These are phyloP conservation scores for Penicillium expansum DNA, from an alignment of 2,329 filamentous ascomycete species.

Conservation along the genomic window DNA sequence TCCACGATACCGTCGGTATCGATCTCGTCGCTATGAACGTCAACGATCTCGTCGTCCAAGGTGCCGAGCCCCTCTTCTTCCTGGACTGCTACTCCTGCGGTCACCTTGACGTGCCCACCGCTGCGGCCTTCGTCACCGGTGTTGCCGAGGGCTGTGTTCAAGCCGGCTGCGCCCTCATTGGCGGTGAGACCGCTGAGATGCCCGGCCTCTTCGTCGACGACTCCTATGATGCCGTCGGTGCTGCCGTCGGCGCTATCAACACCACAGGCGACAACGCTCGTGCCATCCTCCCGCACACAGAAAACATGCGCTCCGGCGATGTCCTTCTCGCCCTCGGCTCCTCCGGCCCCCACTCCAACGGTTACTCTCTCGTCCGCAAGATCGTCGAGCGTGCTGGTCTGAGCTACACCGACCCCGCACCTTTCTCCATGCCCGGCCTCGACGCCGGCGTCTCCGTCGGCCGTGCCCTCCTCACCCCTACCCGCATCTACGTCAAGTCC, in stretches of 20 bases:
- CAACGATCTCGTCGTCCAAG: conserved; percentile 94
- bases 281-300: conserved; percentile 70
- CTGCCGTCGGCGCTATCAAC: conserved; percentile 78
- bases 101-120: conserved; percentile 73
- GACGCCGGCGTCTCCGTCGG: conserved; percentile 63
- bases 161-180: conserved; percentile 85
- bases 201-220: conserved; percentile 85
- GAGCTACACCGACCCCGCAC: conserved; percentile 67
- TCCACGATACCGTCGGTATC: conserved; percentile 93
- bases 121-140: conserved; percentile 83
- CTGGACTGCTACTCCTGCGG: conserved; percentile 97
- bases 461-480: conserved; percentile 78
- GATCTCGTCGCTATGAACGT: conserved; percentile 99
- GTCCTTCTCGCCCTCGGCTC: conserved; percentile 82
- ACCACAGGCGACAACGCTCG: conserved; percentile 51
- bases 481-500: conserved; percentile 86
- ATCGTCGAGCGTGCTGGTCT: conserved; percentile 74
- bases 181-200: conserved; percentile 98
- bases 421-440: conserved; percentile 70
- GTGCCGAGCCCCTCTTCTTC: conserved; percentile 92
- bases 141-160: conserved; percentile 84
- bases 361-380: conserved; percentile 92
- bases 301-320: conserved; percentile 76
- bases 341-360: conserved; percentile 90
- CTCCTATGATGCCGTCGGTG: conserved; percentile 90